phyloP scores from a whole-genome alignment of 306 rosid species.

The Quercus ilex region DNA sequence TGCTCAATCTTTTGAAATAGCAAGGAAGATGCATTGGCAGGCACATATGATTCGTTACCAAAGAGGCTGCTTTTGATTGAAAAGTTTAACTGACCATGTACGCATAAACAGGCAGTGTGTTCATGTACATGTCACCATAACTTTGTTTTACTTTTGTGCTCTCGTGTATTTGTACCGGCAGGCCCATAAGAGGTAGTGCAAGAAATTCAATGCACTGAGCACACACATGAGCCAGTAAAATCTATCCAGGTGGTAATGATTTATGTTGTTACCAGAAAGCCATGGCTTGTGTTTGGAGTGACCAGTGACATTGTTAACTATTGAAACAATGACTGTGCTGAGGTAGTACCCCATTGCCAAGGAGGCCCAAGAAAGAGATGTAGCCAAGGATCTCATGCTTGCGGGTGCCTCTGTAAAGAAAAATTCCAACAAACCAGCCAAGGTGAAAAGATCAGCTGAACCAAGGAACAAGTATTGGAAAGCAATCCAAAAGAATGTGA shows the following conservation, averaged over 20 bases:
- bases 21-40: neutral
- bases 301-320: constrained; percentile 61
- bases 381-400: constrained; percentile 86
- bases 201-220: constrained; percentile 73
- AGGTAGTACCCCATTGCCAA: constrained; percentile 89
- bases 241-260: constrained; percentile 62
- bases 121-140: neutral
- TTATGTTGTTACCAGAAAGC: constrained; percentile 68
- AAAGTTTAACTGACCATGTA: neutral
- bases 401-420: constrained; percentile 93
- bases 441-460: constrained; percentile 89
- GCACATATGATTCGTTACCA: neutral
- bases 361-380: constrained; percentile 92
- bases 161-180: constrained; percentile 51
- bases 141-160: neutral
- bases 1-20: no score
- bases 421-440: constrained; percentile 82
- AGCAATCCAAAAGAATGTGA: constrained; percentile 86
- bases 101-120: neutral
- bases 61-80: neutral
- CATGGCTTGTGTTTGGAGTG: constrained; percentile 41
- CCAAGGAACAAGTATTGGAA: constrained; percentile 84
- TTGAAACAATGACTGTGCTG: constrained; percentile 73
- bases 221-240: constrained; percentile 95
- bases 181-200: constrained; percentile 85